Percentiles rank a stretch among this genome's conserved stretches.
Evolutionary conservation across 2,329 filamentous ascomycete genomes (phyloP).

Genomic region (Pyrenophora teres): DNA sequence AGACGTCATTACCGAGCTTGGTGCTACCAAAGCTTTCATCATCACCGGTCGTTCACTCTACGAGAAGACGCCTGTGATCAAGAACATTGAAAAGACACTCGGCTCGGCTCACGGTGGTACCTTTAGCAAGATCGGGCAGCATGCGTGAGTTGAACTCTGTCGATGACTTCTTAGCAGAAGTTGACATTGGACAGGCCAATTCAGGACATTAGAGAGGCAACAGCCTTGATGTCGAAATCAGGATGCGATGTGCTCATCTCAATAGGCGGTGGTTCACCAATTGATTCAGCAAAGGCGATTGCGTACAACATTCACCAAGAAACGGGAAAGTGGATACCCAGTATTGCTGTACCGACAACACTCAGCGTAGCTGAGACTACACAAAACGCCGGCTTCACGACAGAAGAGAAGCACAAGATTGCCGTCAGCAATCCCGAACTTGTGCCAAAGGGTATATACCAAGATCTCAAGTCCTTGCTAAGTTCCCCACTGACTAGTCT

Average conservation of each 20-base stretch:
- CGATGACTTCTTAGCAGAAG: neutral
- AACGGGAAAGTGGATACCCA: conserved; percentile 46
- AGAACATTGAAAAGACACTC: conserved; percentile 56
- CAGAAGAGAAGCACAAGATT: conserved; percentile 57
- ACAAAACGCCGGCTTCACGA: conserved; percentile 58
- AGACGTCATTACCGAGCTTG: conserved; percentile 40
- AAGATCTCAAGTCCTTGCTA: neutral
- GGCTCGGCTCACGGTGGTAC: conserved; percentile 57
- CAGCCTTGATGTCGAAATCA: conserved; percentile 43
- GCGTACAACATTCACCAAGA: conserved; percentile 47
- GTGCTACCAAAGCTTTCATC: conserved; percentile 59
- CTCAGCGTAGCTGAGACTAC: conserved; percentile 61
- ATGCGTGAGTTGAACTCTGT: conserved; percentile 51
- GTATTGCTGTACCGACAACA: conserved; percentile 47
- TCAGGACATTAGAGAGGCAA: conserved; percentile 44
- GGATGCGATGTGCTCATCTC: conserved; percentile 42
- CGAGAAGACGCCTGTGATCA: conserved; percentile 59
- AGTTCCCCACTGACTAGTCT: conserved; percentile 24
- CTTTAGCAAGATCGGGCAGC: conserved; percentile 60
- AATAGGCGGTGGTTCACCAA: conserved; percentile 57
- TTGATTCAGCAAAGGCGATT: conserved; percentile 53
- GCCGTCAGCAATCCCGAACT: conserved; percentile 54
- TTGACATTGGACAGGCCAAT: conserved; percentile 38
- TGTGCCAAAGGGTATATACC: conserved; percentile 43
- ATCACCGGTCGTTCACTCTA: conserved; percentile 60